Evolutionary conservation across 1,284 basidiomycete species (phyloP).

Genomic region (Pterulicium gracile): DNA sequence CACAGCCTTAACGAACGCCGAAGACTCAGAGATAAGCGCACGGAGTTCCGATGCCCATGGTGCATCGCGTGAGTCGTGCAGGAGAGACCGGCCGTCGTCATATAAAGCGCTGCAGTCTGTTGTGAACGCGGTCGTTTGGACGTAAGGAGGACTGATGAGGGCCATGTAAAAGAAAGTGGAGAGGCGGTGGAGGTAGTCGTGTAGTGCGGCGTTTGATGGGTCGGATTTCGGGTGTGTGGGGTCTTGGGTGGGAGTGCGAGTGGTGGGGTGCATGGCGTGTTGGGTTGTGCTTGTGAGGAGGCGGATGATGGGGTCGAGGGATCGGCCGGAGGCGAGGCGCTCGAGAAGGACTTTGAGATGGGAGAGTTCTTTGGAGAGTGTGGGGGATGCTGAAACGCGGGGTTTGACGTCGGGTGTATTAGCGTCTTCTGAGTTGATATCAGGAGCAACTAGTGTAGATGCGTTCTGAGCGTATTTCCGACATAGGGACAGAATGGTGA

Average conservation of each 20-base stretch:
- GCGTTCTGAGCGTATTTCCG: conserved; percentile 29
- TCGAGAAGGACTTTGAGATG: conserved; percentile 28
- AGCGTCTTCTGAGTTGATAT: conserved; percentile 12
- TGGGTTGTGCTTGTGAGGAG: conserved; percentile 15
- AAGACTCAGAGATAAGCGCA: conserved; percentile 20
- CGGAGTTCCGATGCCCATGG: conserved; percentile 19
- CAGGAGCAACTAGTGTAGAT: conserved; percentile 14
- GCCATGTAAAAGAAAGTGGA: conserved; percentile 26
- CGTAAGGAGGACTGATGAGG: conserved; percentile 23
- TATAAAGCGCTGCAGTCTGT: conserved; percentile 24
- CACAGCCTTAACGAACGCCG: conserved; percentile 22
- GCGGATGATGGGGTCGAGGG: conserved; percentile 24
- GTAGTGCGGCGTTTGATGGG: conserved; percentile 13
- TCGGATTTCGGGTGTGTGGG: too few species aligned
- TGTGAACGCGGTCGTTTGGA: conserved; percentile 21
- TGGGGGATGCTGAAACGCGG: conserved; percentile 19
- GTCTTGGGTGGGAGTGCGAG: too few species aligned
- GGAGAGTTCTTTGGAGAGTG: conserved; percentile 18
- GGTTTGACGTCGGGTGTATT: conserved; percentile 12
- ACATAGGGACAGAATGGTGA: conserved; percentile 25
- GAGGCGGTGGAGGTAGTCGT: conserved; percentile 21
- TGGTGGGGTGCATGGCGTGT: conserved; percentile 17
- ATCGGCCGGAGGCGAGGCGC: conserved; percentile 27
- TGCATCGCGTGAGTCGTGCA: conserved; percentile 15
- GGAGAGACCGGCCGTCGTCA: conserved; percentile 21